Evolutionary conservation across 768 basidiomycete species (phyloP).

Genomic region (Pholiota conissans): DNA sequence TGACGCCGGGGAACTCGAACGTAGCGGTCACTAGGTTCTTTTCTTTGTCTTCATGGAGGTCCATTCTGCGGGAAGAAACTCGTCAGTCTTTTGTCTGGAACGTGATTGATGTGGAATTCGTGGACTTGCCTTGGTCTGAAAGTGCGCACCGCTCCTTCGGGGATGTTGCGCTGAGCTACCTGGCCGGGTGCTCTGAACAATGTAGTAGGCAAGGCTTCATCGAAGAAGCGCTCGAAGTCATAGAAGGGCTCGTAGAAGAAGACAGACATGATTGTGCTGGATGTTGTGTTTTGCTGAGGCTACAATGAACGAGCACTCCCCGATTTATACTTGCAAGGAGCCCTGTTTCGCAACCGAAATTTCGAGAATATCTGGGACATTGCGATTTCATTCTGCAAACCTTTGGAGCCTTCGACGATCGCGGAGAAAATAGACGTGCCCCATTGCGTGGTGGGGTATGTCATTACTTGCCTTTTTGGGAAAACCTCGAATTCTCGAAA

Average conservation of each 20-base stretch:
- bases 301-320: background rate
- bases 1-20: slow-evolving; percentile 60
- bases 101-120: background rate
- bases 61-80: slow-evolving; percentile 39
- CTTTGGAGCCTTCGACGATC: background rate
- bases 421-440: background rate
- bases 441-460: background rate
- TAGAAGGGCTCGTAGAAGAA: slow-evolving; percentile 28
- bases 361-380: background rate
- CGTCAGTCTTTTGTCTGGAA: background rate
- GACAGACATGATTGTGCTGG: slow-evolving; percentile 12
- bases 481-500: background rate
- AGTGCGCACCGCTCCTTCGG: background rate
- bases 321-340: background rate
- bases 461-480: background rate
- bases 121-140: background rate
- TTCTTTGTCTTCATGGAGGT: slow-evolving; percentile 50
- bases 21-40: slow-evolving; percentile 50
- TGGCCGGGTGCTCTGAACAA: background rate
- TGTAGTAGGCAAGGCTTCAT: slow-evolving; percentile 28
- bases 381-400: background rate
- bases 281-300: background rate
- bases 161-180: background rate
- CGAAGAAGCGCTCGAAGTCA: slow-evolving; percentile 46
- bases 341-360: background rate